These are phyloP conservation scores for Fusarium subtropicale DNA, from an alignment of 2,329 filamentous ascomycete genomes.

Conservation along the genomic window DNA sequence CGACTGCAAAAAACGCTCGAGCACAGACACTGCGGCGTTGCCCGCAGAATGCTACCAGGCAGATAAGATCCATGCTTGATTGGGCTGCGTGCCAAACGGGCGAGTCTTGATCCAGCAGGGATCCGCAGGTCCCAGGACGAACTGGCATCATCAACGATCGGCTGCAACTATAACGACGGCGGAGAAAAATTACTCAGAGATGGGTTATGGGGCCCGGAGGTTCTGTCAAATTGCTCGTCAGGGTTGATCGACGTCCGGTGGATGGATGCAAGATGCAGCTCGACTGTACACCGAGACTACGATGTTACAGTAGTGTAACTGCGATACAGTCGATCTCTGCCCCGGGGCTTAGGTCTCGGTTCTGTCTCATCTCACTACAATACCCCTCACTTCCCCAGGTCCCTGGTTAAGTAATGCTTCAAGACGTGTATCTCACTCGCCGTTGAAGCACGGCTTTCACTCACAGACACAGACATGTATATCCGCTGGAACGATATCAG, in stretches of 20 bases:
- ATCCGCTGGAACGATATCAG: background rate
- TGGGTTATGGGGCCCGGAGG: background rate
- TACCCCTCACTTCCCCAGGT: background rate
- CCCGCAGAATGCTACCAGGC: background rate
- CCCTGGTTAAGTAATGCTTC: background rate
- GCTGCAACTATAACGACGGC: background rate
- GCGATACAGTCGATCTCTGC: background rate
- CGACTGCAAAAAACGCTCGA: background rate
- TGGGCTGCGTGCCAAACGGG: background rate
- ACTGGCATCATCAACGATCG: background rate
- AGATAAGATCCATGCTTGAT: background rate
- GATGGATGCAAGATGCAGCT: too few relatives aligned
- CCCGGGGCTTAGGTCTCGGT: background rate
- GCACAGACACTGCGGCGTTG: background rate
- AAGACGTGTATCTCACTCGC: background rate
- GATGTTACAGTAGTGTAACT: background rate
- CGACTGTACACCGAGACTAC: background rate
- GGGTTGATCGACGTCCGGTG: background rate
- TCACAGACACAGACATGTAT: slow-evolving; percentile 1
- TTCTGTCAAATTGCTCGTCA: background rate
- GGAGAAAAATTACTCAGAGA: background rate
- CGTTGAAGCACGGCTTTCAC: background rate
- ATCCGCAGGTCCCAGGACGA: background rate
- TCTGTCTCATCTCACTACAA: background rate
- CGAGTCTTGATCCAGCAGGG: background rate